phyloP scores from a whole-genome alignment of 2,329 filamentous ascomycete genomes.

The Phialophora tarda region DNA sequence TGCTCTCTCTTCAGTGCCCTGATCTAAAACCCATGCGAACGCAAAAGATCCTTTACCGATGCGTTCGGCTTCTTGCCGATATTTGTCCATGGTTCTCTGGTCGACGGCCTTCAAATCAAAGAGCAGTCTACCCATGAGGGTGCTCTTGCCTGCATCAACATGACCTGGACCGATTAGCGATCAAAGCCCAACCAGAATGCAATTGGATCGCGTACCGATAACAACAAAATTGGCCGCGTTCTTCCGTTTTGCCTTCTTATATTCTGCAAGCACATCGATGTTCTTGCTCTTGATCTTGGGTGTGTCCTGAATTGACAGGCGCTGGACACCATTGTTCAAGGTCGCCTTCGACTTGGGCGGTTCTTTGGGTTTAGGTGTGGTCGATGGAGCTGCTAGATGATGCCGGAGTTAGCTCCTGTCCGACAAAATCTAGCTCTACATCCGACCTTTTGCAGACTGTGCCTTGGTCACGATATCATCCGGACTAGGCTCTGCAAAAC shows the following conservation, averaged over 20 bases:
- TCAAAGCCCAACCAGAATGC: constrained; percentile 11
- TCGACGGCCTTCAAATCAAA: constrained; percentile 88
- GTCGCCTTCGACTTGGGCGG: constrained; percentile 29
- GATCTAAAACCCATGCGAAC: constrained; percentile 94
- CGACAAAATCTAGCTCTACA: constrained; percentile 41
- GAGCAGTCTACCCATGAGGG: constrained; percentile 92
- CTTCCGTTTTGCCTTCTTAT: constrained; percentile 75
- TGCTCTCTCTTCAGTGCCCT: constrained; percentile 83
- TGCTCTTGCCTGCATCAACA: constrained; percentile 97
- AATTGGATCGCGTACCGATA: constrained; percentile 66
- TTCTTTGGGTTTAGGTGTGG: constrained; percentile 49
- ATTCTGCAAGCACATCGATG: constrained; percentile 81
- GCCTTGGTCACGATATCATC: constrained; percentile 88
- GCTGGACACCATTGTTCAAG: constrained; percentile 56
- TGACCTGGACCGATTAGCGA: constrained; percentile 66
- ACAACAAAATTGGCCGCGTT: constrained; percentile 89
- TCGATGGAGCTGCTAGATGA: constrained; percentile 43
- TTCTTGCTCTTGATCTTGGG: constrained; percentile 72
- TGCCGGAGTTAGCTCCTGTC: constrained; percentile 43
- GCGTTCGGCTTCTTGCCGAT: constrained; percentile 83
- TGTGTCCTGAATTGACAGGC: constrained; percentile 57
- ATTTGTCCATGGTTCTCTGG: constrained; percentile 84
- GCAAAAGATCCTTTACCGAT: constrained; percentile 96
- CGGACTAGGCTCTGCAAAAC: constrained; percentile 85
- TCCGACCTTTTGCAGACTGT: constrained; percentile 76